phyloP scores from a whole-genome alignment of 139 green algal genomes.

The Dunaliella sp. region DNA sequence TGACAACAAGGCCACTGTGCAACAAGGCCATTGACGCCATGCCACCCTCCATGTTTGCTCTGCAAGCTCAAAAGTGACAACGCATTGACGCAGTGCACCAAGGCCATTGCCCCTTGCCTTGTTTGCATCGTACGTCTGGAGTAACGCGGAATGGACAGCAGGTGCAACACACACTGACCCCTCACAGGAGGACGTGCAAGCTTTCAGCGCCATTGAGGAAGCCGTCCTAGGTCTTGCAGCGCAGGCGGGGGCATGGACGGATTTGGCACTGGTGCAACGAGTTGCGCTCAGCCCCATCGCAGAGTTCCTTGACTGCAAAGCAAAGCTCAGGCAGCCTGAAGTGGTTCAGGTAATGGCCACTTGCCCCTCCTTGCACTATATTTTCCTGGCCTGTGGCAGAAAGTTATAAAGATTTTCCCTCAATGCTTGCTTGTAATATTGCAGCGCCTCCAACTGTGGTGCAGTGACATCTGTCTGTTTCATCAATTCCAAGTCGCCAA shows the following conservation, averaged over 20 bases:
- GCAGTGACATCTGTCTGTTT: too few species aligned
- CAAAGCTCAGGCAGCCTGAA: neutral
- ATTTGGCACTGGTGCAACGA: neutral
- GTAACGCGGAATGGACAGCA: too few species aligned
- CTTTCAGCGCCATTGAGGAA: neutral
- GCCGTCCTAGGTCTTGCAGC: neutral
- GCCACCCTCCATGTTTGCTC: neutral
- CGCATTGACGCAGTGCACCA: too few species aligned
- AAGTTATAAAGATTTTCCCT: neutral
- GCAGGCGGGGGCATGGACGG: neutral
- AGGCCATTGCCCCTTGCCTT: neutral
- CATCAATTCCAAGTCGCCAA: neutral
- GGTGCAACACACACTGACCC: too few species aligned
- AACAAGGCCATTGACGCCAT: neutral
- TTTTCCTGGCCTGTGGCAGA: neutral
- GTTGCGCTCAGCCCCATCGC: neutral
- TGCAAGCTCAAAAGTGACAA: neutral
- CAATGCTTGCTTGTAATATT: too few species aligned
- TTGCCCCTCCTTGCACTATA: neutral
- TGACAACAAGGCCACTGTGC: neutral
- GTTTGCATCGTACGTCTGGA: neutral
- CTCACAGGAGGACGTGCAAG: neutral
- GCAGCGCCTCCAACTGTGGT: too few species aligned
- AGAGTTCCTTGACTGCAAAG: neutral
- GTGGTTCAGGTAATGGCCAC: neutral